Conservation (phyloP, 768 basidiomycete species). For the Terana coerulea region DNA sequence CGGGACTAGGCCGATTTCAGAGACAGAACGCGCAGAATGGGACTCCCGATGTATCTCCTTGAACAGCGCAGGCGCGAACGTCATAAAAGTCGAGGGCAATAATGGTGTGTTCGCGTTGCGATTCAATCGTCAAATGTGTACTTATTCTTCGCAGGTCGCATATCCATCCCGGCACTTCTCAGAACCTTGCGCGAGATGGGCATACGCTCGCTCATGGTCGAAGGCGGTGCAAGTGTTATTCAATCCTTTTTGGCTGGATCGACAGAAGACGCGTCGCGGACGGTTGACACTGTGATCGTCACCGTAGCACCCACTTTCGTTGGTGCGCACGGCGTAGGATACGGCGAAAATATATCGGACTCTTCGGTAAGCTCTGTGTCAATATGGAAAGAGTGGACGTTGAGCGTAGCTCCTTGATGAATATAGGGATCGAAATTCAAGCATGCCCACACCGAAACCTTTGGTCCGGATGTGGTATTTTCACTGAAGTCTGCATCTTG, state of each 20-base stretch:
- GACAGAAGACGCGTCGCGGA: not conserved
- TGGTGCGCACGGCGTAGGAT: slow-evolving; percentile 66
- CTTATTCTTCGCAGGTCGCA: slow-evolving; percentile 25
- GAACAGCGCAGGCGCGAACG: slow-evolving; percentile 60
- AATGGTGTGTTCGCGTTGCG: slow-evolving; percentile 2
- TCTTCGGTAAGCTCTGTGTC: slow-evolving; percentile 17
- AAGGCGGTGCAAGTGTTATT: slow-evolving; percentile 88
- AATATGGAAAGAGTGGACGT: slow-evolving; percentile 15
- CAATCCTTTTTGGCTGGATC: slow-evolving; percentile 54
- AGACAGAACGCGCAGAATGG: slow-evolving; percentile 27
- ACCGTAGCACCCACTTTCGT: slow-evolving; percentile 88
- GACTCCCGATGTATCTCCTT: slow-evolving; percentile 39
- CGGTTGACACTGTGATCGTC: slow-evolving; percentile 71
- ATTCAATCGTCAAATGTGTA: not conserved
- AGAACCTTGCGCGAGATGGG: slow-evolving; percentile 47
- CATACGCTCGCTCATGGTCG: slow-evolving; percentile 84
- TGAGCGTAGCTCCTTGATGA: too few relatives aligned
- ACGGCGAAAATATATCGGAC: slow-evolving; percentile 31
- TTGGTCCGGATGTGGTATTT: slow-evolving; percentile 28
- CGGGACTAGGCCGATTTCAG: slow-evolving; percentile 32
- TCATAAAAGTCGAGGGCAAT: slow-evolving; percentile 46
- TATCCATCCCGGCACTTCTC: slow-evolving; percentile 51
- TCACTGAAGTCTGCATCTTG: slow-evolving; percentile 18
- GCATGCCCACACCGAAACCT: slow-evolving; percentile 23
- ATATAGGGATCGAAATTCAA: slow-evolving; percentile 23